These are phyloP conservation scores for Candida pseudofarinosa DNA, from an alignment of 805 yeast genomes.

Conservation along the genomic window DNA sequence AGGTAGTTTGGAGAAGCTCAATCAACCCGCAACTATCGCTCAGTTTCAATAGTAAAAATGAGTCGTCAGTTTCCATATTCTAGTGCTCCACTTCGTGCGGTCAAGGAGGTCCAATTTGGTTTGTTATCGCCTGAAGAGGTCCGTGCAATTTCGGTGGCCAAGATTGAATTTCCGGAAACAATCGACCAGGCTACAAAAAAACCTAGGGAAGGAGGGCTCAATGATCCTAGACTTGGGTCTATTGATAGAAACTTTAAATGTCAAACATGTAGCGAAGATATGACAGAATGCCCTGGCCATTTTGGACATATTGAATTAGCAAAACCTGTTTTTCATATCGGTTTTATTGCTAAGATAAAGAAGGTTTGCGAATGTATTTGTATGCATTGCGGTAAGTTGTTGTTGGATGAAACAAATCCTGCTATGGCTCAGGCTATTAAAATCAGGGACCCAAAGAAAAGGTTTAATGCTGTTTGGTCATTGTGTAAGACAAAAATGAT, in stretches of 20 bases:
- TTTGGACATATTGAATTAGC: conserved; percentile 98
- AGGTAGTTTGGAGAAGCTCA: conserved; percentile 5
- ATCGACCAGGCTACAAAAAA: conserved; percentile 96
- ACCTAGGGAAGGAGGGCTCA: conserved; percentile 94
- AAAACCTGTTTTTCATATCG: conserved; percentile 97
- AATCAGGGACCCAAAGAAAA: conserved; percentile 89
- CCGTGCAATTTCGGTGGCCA: conserved; percentile 96
- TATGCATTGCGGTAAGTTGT: conserved; percentile 96
- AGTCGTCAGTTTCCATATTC: conserved; percentile 77
- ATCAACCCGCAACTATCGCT: not conserved
- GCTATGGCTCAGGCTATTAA: conserved; percentile 83
- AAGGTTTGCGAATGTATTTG: conserved; percentile 95
- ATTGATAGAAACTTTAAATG: conserved; percentile 96
- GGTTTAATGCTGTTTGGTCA: conserved; percentile 96
- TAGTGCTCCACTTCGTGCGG: conserved; percentile 96
- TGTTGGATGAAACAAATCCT: conserved; percentile 78
- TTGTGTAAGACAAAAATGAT: conserved; percentile 88
- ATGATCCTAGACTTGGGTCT: conserved; percentile 95
- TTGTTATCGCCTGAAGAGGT: conserved; percentile 93
- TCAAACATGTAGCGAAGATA: conserved; percentile 98
- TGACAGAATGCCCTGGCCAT: conserved; percentile 99
- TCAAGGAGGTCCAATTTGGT: conserved; percentile 98
- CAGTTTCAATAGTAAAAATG: conserved; percentile 19
- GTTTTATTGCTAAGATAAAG: conserved; percentile 91
- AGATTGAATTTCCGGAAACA: conserved; percentile 98